These are phyloP conservation scores for Amaranthus hypochondriacus DNA, from an alignment of 148 eudicot species.

Conservation along the genomic window DNA sequence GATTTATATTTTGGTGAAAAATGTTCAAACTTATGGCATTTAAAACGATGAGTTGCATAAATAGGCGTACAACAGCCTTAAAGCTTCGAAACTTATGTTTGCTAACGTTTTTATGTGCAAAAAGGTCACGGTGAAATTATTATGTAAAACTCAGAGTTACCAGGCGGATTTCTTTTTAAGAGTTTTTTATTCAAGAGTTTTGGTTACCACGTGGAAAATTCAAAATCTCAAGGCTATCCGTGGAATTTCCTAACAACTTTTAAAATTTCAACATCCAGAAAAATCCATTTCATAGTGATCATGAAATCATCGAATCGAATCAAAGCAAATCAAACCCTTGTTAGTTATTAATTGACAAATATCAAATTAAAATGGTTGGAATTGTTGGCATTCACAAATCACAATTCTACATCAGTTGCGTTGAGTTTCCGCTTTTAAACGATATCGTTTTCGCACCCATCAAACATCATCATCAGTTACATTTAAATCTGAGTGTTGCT, in stretches of 20 bases:
- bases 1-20: too few relatives aligned
- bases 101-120: too few relatives aligned
- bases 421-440: slow-evolving; percentile 30
- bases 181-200: too few relatives aligned
- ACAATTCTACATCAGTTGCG: not conserved
- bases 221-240: too few relatives aligned
- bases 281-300: not conserved
- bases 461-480: slow-evolving; percentile 5
- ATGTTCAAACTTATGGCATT: too few relatives aligned
- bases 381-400: not conserved
- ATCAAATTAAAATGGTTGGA: not conserved
- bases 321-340: not conserved
- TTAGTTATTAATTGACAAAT: not conserved
- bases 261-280: not conserved
- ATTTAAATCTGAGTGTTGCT: not conserved
- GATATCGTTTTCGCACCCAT: slow-evolving; percentile 15
- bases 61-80: too few relatives aligned
- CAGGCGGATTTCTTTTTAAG: too few relatives aligned
- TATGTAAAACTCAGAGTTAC: too few relatives aligned
- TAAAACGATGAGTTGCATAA: too few relatives aligned
- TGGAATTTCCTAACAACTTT: not conserved
- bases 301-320: not conserved
- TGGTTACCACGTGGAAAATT: too few relatives aligned
- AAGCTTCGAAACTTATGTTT: too few relatives aligned
- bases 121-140: too few relatives aligned